Evolutionary conservation across 2,329 filamentous ascomycete species (phyloP).

Genomic region (Aspergillus neotritici): DNA sequence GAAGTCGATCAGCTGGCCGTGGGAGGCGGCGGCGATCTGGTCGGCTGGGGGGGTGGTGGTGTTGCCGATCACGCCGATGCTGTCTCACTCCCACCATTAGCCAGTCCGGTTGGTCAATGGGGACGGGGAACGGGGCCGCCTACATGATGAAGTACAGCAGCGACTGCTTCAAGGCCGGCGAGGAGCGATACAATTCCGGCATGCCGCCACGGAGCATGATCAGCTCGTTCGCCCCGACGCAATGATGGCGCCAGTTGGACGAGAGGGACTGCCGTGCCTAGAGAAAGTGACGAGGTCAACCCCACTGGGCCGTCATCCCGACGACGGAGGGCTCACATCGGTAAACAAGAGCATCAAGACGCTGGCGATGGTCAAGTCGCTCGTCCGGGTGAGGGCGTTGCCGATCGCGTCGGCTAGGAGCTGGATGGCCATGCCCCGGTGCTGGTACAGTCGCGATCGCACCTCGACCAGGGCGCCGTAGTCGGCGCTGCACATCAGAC

Average conservation of each 20-base stretch:
- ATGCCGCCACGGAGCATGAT: constrained; percentile 5
- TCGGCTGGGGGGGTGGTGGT: constrained; percentile 5
- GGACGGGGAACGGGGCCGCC: not conserved
- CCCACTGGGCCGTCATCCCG: too few relatives aligned
- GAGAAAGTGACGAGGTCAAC: too few relatives aligned
- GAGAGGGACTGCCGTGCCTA: constrained; percentile 5
- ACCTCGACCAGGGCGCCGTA: not conserved
- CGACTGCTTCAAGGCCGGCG: not conserved
- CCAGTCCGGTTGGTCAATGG: not conserved
- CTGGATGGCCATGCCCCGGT: constrained; percentile 4
- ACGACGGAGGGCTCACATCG: constrained; percentile 1
- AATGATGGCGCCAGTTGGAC: constrained; percentile 5
- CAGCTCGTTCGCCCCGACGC: constrained; percentile 3
- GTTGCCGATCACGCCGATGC: constrained; percentile 6
- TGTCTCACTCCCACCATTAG: not conserved
- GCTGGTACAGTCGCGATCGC: constrained; percentile 4
- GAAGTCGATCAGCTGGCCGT: not conserved
- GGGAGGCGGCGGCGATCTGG: constrained; percentile 1
- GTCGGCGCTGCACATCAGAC: not conserved
- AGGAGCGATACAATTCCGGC: not conserved
- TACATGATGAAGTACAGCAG: constrained; percentile 8
- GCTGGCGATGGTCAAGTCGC: constrained; percentile 3
- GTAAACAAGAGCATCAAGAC: constrained; percentile 7
- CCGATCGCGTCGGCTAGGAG: constrained; percentile 1
- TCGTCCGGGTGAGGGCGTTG: not conserved